These are phyloP conservation scores for Boletales sp. DNA, from an alignment of 768 basidiomycete genomes.

Conservation along the genomic window DNA sequence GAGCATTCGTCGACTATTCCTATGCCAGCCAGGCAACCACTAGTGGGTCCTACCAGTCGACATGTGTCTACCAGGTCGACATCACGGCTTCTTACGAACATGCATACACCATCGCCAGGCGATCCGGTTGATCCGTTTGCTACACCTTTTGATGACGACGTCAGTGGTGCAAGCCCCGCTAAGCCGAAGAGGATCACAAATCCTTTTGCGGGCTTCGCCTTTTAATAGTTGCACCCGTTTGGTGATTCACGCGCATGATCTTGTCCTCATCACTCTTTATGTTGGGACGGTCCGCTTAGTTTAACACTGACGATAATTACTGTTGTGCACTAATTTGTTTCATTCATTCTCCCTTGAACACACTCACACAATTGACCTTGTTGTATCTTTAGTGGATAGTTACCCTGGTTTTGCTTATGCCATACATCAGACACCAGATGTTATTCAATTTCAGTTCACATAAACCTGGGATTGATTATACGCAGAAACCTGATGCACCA, in stretches of 20 bases:
- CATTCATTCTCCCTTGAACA: constrained; percentile 1
- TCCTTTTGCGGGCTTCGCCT: constrained; percentile 42
- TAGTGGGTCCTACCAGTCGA: constrained; percentile 14
- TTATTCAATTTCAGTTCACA: not conserved
- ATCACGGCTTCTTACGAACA: constrained; percentile 43
- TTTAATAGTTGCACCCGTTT: constrained; percentile 19
- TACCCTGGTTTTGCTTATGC: constrained; percentile 1
- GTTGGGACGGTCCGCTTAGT: constrained; percentile 5
- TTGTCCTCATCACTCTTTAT: not conserved
- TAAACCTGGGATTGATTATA: no score
- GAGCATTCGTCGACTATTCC: constrained; percentile 22
- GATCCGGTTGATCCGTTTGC: constrained; percentile 52
- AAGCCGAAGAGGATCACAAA: constrained; percentile 49
- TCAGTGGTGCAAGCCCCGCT: constrained; percentile 29
- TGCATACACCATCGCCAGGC: constrained; percentile 38
- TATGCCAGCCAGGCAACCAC: constrained; percentile 12
- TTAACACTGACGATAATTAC: constrained; percentile 13
- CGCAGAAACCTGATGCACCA: no score
- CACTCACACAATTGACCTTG: constrained; percentile 1
- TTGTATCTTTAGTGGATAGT: constrained; percentile 27
- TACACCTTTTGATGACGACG: constrained; percentile 79
- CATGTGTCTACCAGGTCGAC: constrained; percentile 32
- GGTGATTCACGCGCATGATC: not conserved
- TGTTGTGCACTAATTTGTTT: constrained; percentile 8
- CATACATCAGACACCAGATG: constrained; percentile 5